Percentiles rank a stretch among this genome's conserved stretches.
Evolutionary conservation across 2,329 filamentous ascomycete genomes (phyloP).

Genomic region (Fusarium citri): DNA sequence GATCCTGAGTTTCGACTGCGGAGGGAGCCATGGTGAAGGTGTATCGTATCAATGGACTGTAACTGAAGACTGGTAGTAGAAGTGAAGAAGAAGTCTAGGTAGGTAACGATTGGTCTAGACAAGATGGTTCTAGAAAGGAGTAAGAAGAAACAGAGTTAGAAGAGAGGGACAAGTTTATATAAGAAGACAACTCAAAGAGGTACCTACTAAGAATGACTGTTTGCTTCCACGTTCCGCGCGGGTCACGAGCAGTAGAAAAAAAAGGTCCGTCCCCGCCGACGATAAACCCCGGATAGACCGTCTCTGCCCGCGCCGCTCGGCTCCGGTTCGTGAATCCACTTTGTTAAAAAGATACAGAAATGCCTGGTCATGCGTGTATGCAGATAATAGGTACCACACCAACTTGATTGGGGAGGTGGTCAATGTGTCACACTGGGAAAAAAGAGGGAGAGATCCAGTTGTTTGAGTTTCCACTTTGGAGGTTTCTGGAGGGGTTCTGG

Average conservation of each 20-base stretch:
- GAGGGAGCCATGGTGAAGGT: conserved; percentile 58
- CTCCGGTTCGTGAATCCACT: conserved; percentile 16
- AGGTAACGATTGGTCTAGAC: neutral
- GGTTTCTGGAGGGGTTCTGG: neutral
- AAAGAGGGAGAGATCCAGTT: neutral
- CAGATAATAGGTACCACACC: neutral
- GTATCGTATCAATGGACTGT: no score
- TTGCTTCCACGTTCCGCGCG: neutral
- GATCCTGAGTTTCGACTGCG: conserved; percentile 59
- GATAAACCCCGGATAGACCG: conserved; percentile 40
- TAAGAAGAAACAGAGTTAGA: neutral
- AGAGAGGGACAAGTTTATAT: conserved; percentile 19
- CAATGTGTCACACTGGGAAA: conserved; percentile 11
- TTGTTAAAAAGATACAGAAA: conserved; percentile 10
- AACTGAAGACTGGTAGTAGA: no score
- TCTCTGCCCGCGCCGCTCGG: conserved; percentile 46
- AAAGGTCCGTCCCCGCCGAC: conserved; percentile 33
- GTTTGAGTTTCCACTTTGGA: neutral
- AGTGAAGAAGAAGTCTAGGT: neutral
- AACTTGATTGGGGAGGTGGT: conserved; percentile 16
- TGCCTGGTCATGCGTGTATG: conserved; percentile 30
- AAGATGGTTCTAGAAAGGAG: neutral
- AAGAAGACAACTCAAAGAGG: neutral
- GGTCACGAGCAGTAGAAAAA: conserved; percentile 22
- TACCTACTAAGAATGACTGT: conserved; percentile 10